These are phyloP conservation scores for Prunus dulcis DNA, from an alignment of 306 rosid species.

Conservation along the genomic window DNA sequence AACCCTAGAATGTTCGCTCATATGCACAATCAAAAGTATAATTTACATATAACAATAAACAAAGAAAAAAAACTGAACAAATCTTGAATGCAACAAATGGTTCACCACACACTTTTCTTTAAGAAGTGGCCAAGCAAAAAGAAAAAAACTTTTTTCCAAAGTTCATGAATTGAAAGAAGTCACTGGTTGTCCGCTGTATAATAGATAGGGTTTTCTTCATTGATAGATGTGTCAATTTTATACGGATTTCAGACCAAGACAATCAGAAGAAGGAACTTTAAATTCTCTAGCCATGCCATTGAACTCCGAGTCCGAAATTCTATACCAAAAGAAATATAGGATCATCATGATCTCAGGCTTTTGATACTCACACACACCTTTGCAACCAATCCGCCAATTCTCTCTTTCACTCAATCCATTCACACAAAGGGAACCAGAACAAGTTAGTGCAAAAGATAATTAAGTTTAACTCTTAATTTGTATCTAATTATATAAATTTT, in stretches of 20 bases:
- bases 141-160: neutral
- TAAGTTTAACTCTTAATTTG: neutral
- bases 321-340: neutral
- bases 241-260: constrained; percentile 7
- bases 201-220: constrained; percentile 15
- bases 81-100: too few species aligned
- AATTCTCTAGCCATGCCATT: constrained; percentile 4
- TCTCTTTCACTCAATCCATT: neutral
- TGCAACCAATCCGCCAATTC: neutral
- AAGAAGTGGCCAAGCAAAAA: neutral
- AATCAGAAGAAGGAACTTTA: neutral
- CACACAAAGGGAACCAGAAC: neutral
- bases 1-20: neutral
- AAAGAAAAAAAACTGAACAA: neutral
- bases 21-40: neutral
- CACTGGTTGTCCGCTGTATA: neutral
- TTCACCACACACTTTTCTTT: neutral
- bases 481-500: neutral
- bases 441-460: neutral
- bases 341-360: neutral
- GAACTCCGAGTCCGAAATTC: neutral
- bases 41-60: neutral
- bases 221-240: constrained; percentile 14
- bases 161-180: neutral
- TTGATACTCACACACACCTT: constrained; percentile 1